Base-by-base conservation (phyloP, 768 basidiomycete species). In the Glaciozyma martinii region DNA sequence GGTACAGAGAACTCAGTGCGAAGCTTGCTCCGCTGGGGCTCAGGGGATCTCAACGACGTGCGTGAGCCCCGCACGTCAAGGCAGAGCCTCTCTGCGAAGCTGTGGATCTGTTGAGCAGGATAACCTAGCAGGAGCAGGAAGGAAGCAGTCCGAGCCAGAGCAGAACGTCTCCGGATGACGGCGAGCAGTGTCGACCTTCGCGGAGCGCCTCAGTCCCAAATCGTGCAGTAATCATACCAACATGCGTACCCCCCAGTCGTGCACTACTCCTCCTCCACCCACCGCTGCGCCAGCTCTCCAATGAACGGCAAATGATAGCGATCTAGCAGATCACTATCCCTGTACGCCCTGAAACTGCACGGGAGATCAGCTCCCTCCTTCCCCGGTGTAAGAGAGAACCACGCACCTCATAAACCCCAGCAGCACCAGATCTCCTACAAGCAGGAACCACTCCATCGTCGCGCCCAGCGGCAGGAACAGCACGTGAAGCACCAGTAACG, bases 401-500 rank as follows among this genome's bases (percentile, higher is more conserved):
- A 25, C 54, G 61, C 63, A 68, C 52, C 55, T 60, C n/a, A 59
- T 60, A 40, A 5, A 37, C n/a, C 53, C 63, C 15, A 63, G 55
- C 9, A 49, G 23, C 16, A 44, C 68, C 5, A 71, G 0, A 57
- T 73, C 72, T n/a, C 58, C 32, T 15, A 68, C 10, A 32, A 68
- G 23, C 21, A 71, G 49, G 23, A 68, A 32, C 50, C 60, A 66
- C 16, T 67, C 60, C 19, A 68, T 53, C 58, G 65, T 61, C 44
- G 67, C 61, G 37, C 71, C 50, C 33, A 60, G 30, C 53, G 56
- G 49, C 37, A 52, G 62, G 23, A 68, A 59, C 21, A 73, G 40
- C 27, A 73, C 53, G 59, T 73, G 71, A 3, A 71, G 18, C 33
- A 70, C 30, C 9, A 66, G 60, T n/a, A 73, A 61, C 5, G 33